A percentile compares a stretch with the other conserved stretches of the same genome.
These are phyloP conservation scores for Cicer chorassanicum DNA, from an alignment of 306 rosid species.

Conservation along the genomic window DNA sequence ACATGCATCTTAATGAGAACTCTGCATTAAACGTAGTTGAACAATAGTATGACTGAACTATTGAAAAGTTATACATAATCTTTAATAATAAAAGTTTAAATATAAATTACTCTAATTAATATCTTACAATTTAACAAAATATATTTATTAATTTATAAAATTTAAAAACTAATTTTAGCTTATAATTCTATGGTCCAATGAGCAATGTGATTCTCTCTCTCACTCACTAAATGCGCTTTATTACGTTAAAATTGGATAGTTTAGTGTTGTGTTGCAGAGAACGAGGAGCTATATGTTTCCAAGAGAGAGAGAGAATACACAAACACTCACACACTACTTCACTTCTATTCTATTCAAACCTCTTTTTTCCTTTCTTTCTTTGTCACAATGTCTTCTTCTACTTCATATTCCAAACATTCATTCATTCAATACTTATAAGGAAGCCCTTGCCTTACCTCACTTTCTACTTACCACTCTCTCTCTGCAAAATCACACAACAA, in stretches of 20 bases:
- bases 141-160: too few species aligned
- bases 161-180: too few species aligned
- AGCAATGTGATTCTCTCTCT: too few species aligned
- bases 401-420: slow-evolving; percentile 69
- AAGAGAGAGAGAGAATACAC: slow-evolving; percentile 60
- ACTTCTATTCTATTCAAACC: not conserved
- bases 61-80: too few species aligned
- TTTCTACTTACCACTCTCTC: slow-evolving; percentile 39
- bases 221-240: slow-evolving; percentile 56
- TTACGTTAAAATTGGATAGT: slow-evolving; percentile 78
- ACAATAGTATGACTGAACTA: too few species aligned
- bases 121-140: too few species aligned
- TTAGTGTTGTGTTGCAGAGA: slow-evolving; percentile 77
- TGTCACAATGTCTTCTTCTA: slow-evolving; percentile 77
- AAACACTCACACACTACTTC: not conserved
- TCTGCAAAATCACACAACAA: not conserved
- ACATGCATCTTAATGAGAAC: too few species aligned
- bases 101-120: too few species aligned
- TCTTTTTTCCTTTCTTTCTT: slow-evolving; percentile 30
- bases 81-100: too few species aligned
- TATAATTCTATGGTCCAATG: too few species aligned
- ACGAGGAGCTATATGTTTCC: slow-evolving; percentile 72
- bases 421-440: slow-evolving; percentile 47
- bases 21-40: too few species aligned
- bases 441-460: slow-evolving; percentile 24